Conservation (phyloP, 2,329 filamentous ascomycete species). For the Aspergillus chevalieri region DNA sequence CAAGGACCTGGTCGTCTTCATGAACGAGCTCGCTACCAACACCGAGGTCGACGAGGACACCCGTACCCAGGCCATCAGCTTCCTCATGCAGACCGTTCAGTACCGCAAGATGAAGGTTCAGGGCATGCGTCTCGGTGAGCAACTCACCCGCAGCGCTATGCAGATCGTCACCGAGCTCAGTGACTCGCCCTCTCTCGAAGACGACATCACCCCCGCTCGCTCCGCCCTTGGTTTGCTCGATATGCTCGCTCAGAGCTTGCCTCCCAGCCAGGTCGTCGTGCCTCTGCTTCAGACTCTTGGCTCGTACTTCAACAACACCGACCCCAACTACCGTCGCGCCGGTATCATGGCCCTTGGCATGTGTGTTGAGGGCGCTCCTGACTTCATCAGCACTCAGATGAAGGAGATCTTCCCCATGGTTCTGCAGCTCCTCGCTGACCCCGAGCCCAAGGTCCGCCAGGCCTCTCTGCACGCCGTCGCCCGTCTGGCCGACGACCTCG, state of each 20-base stretch:
- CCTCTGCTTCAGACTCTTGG: conserved; percentile 83
- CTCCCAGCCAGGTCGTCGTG: conserved; percentile 88
- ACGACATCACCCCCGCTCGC: conserved; percentile 77
- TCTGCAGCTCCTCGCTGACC: conserved; percentile 73
- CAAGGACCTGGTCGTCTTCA: conserved; percentile 84
- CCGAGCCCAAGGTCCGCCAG: conserved; percentile 76
- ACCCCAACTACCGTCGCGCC: conserved; percentile 77
- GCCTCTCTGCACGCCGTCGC: conserved; percentile 83
- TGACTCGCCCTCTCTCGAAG: conserved; percentile 61
- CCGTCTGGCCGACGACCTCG: conserved; percentile 84
- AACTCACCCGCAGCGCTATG: conserved; percentile 80
- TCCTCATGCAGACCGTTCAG: conserved; percentile 85
- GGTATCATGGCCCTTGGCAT: conserved; percentile 88
- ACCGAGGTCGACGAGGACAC: conserved; percentile 75
- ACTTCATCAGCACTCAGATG: conserved; percentile 93
- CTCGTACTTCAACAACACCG: conserved; percentile 66
- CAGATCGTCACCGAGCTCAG: conserved; percentile 86
- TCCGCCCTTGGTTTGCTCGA: conserved; percentile 84
- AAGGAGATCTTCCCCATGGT: conserved; percentile 78
- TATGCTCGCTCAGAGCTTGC: conserved; percentile 78
- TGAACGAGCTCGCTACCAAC: conserved; percentile 79
- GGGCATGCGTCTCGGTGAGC: conserved; percentile 76
- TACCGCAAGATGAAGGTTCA: conserved; percentile 96
- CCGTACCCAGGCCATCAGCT: conserved; percentile 81
- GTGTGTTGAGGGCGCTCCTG: conserved; percentile 91